Conservation (phyloP, 805 yeast species). For the Starmerella ratchasimensis region DNA sequence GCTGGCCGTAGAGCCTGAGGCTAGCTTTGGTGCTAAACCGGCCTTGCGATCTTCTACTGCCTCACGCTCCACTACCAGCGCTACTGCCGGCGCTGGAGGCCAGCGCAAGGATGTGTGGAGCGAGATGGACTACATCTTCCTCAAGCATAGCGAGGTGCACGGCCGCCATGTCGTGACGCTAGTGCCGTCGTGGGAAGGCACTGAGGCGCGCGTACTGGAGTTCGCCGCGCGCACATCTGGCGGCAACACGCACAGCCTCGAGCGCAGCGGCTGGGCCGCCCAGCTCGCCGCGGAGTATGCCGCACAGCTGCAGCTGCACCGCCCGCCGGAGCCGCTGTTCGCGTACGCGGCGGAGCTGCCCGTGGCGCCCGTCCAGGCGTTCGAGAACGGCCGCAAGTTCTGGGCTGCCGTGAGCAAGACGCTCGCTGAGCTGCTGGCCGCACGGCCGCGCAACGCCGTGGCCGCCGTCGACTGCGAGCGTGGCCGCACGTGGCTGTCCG, state of each 20-base stretch:
- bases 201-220: conserved; percentile 6
- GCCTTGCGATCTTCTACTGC: too few relatives aligned
- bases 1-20: conserved; percentile 26
- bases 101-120: background rate
- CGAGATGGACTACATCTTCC: conserved; percentile 23
- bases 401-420: conserved; percentile 44
- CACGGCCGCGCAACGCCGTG: conserved; percentile 48
- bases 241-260: background rate
- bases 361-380: conserved; percentile 30
- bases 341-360: conserved; percentile 39
- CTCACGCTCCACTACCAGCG: too few relatives aligned
- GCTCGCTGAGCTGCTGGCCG: conserved; percentile 42
- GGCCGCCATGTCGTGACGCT: conserved; percentile 16
- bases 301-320: conserved; percentile 8
- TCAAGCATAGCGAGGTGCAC: conserved; percentile 19
- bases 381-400: conserved; percentile 40
- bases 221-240: background rate
- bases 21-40: too few relatives aligned
- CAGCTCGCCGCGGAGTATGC: conserved; percentile 9
- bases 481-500: conserved; percentile 28
- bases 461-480: conserved; percentile 66
- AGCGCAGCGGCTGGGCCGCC: conserved; percentile 7
- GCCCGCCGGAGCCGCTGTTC: conserved; percentile 28
- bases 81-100: conserved; percentile 19
- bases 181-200: conserved; percentile 13